Percentiles rank a stretch among this genome's conserved stretches.
These are phyloP conservation scores for Astragalus membranaceus DNA, from an alignment of 306 rosid species.

Conservation along the genomic window DNA sequence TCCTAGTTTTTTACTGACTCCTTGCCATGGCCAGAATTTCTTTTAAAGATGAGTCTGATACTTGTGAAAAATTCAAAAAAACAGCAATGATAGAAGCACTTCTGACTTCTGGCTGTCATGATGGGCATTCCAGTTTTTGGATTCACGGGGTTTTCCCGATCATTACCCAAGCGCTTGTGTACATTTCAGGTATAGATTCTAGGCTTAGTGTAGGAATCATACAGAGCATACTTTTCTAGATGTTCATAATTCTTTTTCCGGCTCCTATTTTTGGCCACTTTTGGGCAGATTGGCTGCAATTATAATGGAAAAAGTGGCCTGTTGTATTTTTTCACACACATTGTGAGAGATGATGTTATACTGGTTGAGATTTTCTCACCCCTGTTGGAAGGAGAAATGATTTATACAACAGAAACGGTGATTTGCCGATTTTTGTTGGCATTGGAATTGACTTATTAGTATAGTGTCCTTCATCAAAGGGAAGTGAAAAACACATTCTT, in stretches of 20 bases:
- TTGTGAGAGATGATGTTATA: constrained; percentile 25
- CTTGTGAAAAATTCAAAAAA: constrained; percentile 16
- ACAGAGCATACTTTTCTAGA: constrained; percentile 37
- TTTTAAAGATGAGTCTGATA: constrained; percentile 23
- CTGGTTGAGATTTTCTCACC: constrained; percentile 17
- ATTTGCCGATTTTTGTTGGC: neutral
- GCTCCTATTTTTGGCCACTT: constrained; percentile 7
- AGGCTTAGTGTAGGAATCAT: constrained; percentile 41
- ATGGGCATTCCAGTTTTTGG: constrained; percentile 21
- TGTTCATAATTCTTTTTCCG: constrained; percentile 32
- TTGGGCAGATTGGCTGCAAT: constrained; percentile 24
- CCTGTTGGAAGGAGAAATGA: constrained; percentile 18
- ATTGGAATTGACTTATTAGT: neutral
- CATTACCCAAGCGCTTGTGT: constrained; percentile 78
- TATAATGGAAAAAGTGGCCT: constrained; percentile 19
- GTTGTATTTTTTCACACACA: constrained; percentile 28
- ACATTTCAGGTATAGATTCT: constrained; percentile 57
- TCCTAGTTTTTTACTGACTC: constrained; percentile 17
- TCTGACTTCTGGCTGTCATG: constrained; percentile 29
- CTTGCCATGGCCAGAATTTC: constrained; percentile 21
- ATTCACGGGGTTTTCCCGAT: constrained; percentile 55
- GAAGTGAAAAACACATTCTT: neutral
- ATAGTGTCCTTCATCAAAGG: neutral
- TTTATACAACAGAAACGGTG: constrained; percentile 21
- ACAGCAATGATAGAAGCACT: constrained; percentile 30